Evolutionary conservation across 331 rosid genomes (phyloP).

Genomic region (Malus hybrid): DNA sequence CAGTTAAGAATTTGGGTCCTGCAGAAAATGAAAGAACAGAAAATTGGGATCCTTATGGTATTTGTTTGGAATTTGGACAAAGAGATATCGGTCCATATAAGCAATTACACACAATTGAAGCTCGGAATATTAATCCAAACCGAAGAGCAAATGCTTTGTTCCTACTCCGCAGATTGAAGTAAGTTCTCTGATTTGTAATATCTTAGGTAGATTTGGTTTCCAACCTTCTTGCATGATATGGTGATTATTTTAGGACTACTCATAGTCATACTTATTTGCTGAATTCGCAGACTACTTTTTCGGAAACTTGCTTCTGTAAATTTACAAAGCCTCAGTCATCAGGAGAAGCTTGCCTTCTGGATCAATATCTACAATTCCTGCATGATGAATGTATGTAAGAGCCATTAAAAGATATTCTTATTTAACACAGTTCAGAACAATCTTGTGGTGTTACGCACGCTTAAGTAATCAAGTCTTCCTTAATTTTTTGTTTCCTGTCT

Average conservation of each 20-base stretch:
- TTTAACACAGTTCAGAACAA: too few species aligned
- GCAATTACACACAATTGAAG: slow-evolving; percentile 51
- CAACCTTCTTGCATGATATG: slow-evolving; percentile 1
- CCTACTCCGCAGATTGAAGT: slow-evolving; percentile 67
- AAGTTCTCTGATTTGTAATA: slow-evolving; percentile 10
- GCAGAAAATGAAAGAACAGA: slow-evolving; percentile 25
- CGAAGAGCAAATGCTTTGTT: slow-evolving; percentile 62
- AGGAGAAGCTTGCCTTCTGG: slow-evolving; percentile 97
- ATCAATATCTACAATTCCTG: slow-evolving; percentile 89
- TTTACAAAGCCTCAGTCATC: slow-evolving; percentile 58
- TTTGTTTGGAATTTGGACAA: slow-evolving; percentile 53
- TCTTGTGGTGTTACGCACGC: too few species aligned
- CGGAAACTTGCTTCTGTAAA: slow-evolving; percentile 72
- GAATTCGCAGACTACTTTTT: slow-evolving; percentile 56
- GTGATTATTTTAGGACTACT: not conserved
- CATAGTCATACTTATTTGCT: slow-evolving; percentile 2
- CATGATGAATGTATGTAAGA: slow-evolving; percentile 68
- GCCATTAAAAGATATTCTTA: too few species aligned
- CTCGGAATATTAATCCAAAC: slow-evolving; percentile 49
- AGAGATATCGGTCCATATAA: slow-evolving; percentile 75
- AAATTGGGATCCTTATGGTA: slow-evolving; percentile 59
- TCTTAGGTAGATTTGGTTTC: not conserved
- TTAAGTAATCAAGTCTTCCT: not conserved
- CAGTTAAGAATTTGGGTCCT: slow-evolving; percentile 29
- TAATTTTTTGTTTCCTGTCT: not conserved